Percentiles rank a stretch among this genome's conserved stretches.
Conservation (phyloP, 2,329 filamentous ascomycete species). For the Lasiodiplodia citricola region DNA sequence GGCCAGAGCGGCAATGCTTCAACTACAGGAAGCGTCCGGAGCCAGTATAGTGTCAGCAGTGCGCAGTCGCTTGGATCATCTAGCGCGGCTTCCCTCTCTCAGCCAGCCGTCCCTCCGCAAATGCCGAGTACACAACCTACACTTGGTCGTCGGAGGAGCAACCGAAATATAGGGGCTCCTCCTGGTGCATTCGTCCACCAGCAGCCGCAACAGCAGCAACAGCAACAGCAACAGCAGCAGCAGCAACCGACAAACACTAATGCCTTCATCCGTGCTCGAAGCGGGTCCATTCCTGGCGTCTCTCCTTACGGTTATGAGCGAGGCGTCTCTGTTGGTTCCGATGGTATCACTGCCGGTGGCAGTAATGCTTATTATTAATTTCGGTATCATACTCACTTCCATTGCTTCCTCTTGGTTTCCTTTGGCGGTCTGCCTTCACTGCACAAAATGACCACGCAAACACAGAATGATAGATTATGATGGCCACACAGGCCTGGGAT, state of each 20-base stretch:
- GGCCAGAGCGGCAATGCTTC: constrained; percentile 2
- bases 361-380: constrained; percentile 25
- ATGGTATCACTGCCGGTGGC: constrained; percentile 38
- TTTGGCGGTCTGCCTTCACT: neutral
- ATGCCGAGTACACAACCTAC: constrained; percentile 2
- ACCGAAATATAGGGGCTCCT: constrained; percentile 39
- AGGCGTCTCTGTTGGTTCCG: constrained; percentile 29
- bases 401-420: neutral
- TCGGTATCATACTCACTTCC: neutral
- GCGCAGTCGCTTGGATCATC: constrained; percentile 29
- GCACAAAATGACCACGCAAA: neutral
- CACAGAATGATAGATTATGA: constrained; percentile 17
- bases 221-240: neutral
- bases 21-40: neutral
- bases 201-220: neutral
- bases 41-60: constrained; percentile 33
- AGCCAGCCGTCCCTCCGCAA: constrained; percentile 33
- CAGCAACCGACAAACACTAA: constrained; percentile 36
- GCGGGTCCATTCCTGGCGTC: constrained; percentile 36
- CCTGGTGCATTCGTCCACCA: constrained; percentile 32
- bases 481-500: constrained; percentile 15
- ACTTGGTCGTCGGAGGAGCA: constrained; percentile 42
- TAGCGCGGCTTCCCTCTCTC: constrained; percentile 39
- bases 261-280: constrained; percentile 39
- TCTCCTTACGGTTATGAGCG: constrained; percentile 37